Evolutionary conservation across 2,329 filamentous ascomycete species (phyloP).

Genomic region (Nemania serpens): DNA sequence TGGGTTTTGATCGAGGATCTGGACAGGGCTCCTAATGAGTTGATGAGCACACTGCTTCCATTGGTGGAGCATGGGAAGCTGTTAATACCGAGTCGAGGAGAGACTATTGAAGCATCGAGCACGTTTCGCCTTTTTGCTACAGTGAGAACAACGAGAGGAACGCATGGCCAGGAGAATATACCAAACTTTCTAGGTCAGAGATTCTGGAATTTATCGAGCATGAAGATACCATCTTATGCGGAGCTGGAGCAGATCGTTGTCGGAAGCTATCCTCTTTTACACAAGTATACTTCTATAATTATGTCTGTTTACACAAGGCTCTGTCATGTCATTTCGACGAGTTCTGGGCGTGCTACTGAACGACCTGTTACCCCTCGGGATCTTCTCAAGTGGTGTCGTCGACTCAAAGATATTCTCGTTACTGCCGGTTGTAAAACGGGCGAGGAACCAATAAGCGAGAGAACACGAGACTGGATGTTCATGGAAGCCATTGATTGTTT

Average conservation of each 20-base stretch:
- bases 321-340: slow-evolving; percentile 44
- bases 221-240: slow-evolving; percentile 65
- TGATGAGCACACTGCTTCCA: slow-evolving; percentile 89
- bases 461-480: slow-evolving; percentile 80
- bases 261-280: slow-evolving; percentile 71
- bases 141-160: slow-evolving; percentile 75
- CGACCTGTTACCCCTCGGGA: slow-evolving; percentile 66
- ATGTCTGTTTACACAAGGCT: slow-evolving; percentile 63
- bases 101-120: slow-evolving; percentile 79
- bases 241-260: slow-evolving; percentile 79
- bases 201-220: slow-evolving; percentile 80
- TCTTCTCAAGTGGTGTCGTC: slow-evolving; percentile 87
- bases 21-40: slow-evolving; percentile 90
- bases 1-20: slow-evolving; percentile 98
- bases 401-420: slow-evolving; percentile 70
- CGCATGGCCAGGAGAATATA: slow-evolving; percentile 67
- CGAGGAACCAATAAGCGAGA: slow-evolving; percentile 73
- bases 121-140: slow-evolving; percentile 93
- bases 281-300: slow-evolving; percentile 63
- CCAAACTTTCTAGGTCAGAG: slow-evolving; percentile 80
- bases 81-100: slow-evolving; percentile 84
- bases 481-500: slow-evolving; percentile 95
- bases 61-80: slow-evolving; percentile 92
- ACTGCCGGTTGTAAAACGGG: slow-evolving; percentile 66
- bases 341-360: slow-evolving; percentile 45